Conservation (phyloP, 305 asterid species). For the Andrographis paniculata region DNA sequence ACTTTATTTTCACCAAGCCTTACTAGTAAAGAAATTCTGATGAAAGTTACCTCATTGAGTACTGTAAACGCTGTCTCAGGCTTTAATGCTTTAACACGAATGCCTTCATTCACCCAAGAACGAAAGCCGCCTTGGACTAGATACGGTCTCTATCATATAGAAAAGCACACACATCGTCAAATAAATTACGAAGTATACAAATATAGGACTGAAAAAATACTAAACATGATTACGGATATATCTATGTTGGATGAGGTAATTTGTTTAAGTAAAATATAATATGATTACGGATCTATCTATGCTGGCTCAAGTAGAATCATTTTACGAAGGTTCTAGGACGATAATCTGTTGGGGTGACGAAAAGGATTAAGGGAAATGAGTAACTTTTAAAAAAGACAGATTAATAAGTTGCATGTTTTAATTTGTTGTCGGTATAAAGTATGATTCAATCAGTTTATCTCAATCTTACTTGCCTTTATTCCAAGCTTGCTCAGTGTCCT, state of each 20-base stretch:
- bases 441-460: conserved; percentile 8
- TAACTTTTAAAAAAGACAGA: too few species aligned
- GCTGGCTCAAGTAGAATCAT: too few species aligned
- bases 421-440: background rate
- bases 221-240: background rate
- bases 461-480: conserved; percentile 49
- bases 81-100: conserved; percentile 68
- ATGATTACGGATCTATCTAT: too few species aligned
- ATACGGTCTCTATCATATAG: conserved; percentile 51
- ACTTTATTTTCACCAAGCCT: background rate
- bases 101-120: conserved; percentile 76
- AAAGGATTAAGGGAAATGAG: too few species aligned
- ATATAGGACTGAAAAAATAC: conserved; percentile 3
- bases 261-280: too few species aligned
- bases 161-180: background rate
- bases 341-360: too few species aligned
- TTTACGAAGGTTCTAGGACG: too few species aligned
- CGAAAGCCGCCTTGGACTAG: conserved; percentile 86
- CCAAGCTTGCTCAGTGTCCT: conserved; percentile 83
- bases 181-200: conserved; percentile 2
- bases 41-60: conserved; percentile 57
- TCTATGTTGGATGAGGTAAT: background rate
- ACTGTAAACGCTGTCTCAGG: conserved; percentile 77
- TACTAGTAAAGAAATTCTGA: background rate
- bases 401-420: too few species aligned